Percentiles rank a stretch among this genome's conserved stretches.
phyloP scores from a whole-genome alignment of 2,329 filamentous ascomycete genomes.

The Hymenotorrendiella dingleyae region DNA sequence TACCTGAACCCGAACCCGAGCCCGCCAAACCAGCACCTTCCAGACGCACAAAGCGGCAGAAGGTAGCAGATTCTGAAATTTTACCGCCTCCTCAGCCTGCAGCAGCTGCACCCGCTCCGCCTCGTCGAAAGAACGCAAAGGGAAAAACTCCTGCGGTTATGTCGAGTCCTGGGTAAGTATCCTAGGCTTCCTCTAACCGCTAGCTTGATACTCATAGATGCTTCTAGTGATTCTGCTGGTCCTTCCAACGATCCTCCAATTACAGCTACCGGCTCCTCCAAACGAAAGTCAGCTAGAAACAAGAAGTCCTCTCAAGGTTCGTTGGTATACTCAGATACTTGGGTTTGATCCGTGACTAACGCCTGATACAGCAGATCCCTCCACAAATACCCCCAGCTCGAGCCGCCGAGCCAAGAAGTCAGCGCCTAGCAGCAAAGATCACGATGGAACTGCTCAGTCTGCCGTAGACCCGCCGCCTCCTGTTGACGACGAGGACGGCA shows the following conservation, averaged over 20 bases:
- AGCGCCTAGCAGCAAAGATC: slow-evolving; percentile 52
- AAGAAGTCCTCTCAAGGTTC: slow-evolving; percentile 58
- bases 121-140: slow-evolving; percentile 46
- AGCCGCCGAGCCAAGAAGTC: slow-evolving; percentile 44
- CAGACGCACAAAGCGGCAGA: slow-evolving; percentile 67
- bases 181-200: too few relatives aligned
- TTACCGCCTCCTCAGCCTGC: slow-evolving; percentile 34
- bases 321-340: slow-evolving; percentile 7
- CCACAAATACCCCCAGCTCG: slow-evolving; percentile 23
- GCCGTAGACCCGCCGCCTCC: slow-evolving; percentile 15
- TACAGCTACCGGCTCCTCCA: slow-evolving; percentile 56
- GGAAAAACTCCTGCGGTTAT: slow-evolving; percentile 59
- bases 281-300: slow-evolving; percentile 65
- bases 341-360: slow-evolving; percentile 11
- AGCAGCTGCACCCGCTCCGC: slow-evolving; percentile 34
- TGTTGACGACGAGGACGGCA: slow-evolving; percentile 40
- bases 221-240: slow-evolving; percentile 55
- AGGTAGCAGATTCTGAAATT: slow-evolving; percentile 46
- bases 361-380: slow-evolving; percentile 30
- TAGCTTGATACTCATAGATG: slow-evolving; percentile 13
- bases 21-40: slow-evolving; percentile 36
- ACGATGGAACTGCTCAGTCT: slow-evolving; percentile 62
- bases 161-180: slow-evolving; percentile 65
- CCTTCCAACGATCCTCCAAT: slow-evolving; percentile 51
- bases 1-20: slow-evolving; percentile 29